Base-by-base conservation (phyloP, 352 stramenopile species). In the Bremia lactucae region DNA sequence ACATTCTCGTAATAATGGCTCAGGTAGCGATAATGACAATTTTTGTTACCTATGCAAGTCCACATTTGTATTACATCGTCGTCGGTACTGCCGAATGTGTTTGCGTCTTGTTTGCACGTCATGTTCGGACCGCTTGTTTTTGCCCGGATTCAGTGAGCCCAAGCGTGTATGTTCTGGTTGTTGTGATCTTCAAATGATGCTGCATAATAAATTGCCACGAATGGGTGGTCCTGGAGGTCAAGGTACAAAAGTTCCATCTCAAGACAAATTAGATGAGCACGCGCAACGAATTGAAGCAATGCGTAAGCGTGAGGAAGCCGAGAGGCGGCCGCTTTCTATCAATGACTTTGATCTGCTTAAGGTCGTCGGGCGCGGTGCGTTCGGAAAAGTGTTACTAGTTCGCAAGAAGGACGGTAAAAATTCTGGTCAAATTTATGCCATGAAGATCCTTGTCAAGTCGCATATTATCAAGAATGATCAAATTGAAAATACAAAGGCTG, bases 291-390 rank as follows among this genome's bases (percentile, higher is more conserved):
- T 88, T 66, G 73, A 88, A 36, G 73, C 68, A 0, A 91, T 91
- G 78, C 75, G 78, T 5, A 65, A 71, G 49, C 78, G 78, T 11
- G 81, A 93, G 54, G 72, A 88, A 42, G 72, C 75, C 1, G 75
- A 85, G 50, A 72, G 72, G 24, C 51, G 55, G 8, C 81, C 81
- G 2, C 42, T 97, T 23, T 63, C 51, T 25, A 96, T 96, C 46
- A 76, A 91, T 3, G 93, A 98, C 62, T 98, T 98, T 56, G 83
- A 97, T 45, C 49, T 98, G 23, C 66, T 98, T 16, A 96, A 96
- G 52, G 89, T 97, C 7, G 84, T 98, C 8, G 93, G 93, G 11
- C 95, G 95, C 36, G 93, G 93, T 33, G 85, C 87, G 2, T 98
- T 98, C 40, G 93, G 93, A 23, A 98, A 98, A 60, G 89, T 97